Conservation (phyloP, 2,329 filamentous ascomycete species). For the Aspergillus spinulosporus region DNA sequence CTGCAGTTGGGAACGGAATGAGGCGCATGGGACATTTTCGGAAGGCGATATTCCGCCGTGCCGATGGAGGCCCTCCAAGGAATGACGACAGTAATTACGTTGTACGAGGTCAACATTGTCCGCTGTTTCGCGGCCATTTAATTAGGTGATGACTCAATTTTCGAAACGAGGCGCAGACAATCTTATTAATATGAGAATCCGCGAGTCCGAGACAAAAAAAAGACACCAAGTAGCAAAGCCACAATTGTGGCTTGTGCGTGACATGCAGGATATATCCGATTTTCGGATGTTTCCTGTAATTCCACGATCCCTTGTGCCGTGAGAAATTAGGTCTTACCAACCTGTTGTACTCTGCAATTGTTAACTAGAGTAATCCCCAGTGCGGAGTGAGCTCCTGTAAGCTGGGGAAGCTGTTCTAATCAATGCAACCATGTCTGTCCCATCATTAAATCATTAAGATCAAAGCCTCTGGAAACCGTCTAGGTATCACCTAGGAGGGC, state of each 20-base stretch:
- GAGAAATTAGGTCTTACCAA: not conserved
- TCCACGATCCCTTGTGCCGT: not conserved
- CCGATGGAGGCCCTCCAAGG: not conserved
- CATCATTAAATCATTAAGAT: no score
- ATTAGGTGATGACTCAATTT: slow-evolving; percentile 1
- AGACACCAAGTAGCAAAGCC: not conserved
- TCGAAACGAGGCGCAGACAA: slow-evolving; percentile 2
- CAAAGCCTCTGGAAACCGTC: no score
- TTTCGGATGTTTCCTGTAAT: not conserved
- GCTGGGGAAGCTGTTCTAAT: not conserved
- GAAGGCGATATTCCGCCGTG: not conserved
- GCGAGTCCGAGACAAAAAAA: not conserved
- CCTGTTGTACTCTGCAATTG: not conserved
- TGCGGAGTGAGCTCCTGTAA: not conserved
- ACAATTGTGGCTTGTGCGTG: slow-evolving; percentile 7
- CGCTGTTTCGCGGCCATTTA: not conserved
- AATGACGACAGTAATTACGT: not conserved
- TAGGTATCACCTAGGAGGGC: no score
- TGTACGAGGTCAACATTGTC: no score
- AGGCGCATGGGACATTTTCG: not conserved
- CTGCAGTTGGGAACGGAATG: not conserved
- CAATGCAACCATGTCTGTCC: not conserved
- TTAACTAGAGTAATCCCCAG: not conserved
- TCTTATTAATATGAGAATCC: not conserved
- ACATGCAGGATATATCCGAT: not conserved